Evolutionary conservation across 2,329 filamentous ascomycete species (phyloP).

Genomic region (Calonectria hawksworthii): DNA sequence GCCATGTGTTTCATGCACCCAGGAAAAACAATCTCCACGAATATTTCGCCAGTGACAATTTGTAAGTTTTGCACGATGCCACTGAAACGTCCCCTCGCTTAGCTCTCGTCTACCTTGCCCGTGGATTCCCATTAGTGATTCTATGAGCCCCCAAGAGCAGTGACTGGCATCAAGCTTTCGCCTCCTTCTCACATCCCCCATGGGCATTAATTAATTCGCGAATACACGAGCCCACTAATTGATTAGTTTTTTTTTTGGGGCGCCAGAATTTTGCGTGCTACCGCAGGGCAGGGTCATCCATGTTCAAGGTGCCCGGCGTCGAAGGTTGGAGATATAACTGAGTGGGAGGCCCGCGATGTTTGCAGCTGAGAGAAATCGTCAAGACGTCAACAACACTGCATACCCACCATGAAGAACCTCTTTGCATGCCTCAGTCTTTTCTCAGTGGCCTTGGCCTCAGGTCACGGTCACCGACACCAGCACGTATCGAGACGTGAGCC

Average conservation of each 20-base stretch:
- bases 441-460: constrained; percentile 31
- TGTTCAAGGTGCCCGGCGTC: background rate
- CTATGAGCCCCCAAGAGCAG: background rate
- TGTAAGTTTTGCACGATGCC: background rate
- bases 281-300: background rate
- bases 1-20: background rate
- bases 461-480: constrained; percentile 38
- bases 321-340: background rate
- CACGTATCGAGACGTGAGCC: constrained; percentile 50
- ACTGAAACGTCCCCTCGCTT: constrained; percentile 4
- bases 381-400: background rate
- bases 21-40: constrained; percentile 6
- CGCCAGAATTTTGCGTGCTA: background rate
- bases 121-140: background rate
- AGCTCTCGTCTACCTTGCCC: background rate
- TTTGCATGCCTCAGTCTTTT: constrained; percentile 11
- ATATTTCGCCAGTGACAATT: background rate
- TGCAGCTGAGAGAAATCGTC: background rate
- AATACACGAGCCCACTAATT: background rate
- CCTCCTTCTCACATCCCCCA: background rate
- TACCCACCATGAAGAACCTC: constrained; percentile 21
- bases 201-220: background rate
- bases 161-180: background rate
- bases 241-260: background rate
- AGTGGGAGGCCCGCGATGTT: background rate